Conservation (phyloP, 169 alveolate species). For the Theileria equi region DNA sequence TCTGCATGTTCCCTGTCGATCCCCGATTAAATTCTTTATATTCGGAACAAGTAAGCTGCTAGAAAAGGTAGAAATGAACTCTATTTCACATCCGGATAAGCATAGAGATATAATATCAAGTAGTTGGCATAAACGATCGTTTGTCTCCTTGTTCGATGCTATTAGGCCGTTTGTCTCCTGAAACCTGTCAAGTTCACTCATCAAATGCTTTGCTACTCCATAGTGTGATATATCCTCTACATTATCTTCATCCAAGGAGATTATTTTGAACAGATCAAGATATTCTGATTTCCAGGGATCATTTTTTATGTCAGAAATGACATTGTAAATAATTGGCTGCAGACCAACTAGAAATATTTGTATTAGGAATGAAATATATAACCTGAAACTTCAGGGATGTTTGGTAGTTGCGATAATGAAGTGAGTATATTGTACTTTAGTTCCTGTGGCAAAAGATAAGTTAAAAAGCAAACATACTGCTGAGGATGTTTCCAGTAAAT, state of each 20-base stretch:
- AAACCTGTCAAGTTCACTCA: slow-evolving; percentile 9
- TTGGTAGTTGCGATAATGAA: slow-evolving; percentile 39
- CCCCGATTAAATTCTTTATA: slow-evolving; percentile 45
- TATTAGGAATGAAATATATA: neutral
- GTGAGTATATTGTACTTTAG: slow-evolving; percentile 35
- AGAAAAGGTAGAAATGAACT: slow-evolving; percentile 16
- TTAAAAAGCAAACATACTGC: slow-evolving; percentile 5
- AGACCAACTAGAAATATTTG: slow-evolving; percentile 10
- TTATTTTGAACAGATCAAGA: slow-evolving; percentile 18
- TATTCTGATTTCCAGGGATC: slow-evolving; percentile 55
- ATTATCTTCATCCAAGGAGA: slow-evolving; percentile 51
- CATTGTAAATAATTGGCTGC: slow-evolving; percentile 52
- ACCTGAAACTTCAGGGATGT: slow-evolving; percentile 26
- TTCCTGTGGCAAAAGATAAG: slow-evolving; percentile 1
- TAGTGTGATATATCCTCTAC: slow-evolving; percentile 32
- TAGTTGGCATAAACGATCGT: slow-evolving; percentile 10
- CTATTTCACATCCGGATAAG: neutral
- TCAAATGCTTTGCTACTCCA: slow-evolving; percentile 30
- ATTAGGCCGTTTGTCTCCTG: slow-evolving; percentile 20
- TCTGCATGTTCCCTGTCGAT: slow-evolving; percentile 41
- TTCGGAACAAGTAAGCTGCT: slow-evolving; percentile 34
- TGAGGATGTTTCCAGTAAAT: slow-evolving; percentile 20
- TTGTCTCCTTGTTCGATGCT: neutral
- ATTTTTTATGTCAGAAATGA: slow-evolving; percentile 21
- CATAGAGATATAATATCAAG: slow-evolving; percentile 19